A percentile compares a stretch with the other conserved stretches of the same genome.
phyloP scores from a whole-genome alignment of 208 protist genomes.

The Trypanosomatidae sp. region DNA sequence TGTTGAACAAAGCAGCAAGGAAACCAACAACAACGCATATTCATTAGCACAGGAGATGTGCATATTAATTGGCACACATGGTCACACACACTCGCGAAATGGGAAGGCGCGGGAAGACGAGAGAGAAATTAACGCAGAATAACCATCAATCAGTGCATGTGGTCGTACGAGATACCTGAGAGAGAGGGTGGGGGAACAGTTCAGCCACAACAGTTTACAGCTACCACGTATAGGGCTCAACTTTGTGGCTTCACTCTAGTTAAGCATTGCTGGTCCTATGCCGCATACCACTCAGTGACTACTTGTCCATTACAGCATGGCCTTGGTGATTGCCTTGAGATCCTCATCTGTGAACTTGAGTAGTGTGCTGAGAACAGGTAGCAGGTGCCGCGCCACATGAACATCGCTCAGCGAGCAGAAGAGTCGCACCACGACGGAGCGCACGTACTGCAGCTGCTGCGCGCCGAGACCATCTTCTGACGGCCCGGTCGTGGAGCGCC shows the following conservation, averaged over 20 bases:
- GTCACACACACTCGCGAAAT: neutral
- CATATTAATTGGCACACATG: neutral
- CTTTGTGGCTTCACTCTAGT: neutral
- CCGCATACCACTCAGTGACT: neutral
- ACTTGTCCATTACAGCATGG: slow-evolving; percentile 42
- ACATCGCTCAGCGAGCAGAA: slow-evolving; percentile 58
- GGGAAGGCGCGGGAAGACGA: neutral
- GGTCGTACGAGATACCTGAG: neutral
- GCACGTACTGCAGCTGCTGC: slow-evolving; percentile 72
- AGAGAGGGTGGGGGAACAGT: neutral
- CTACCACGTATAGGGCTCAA: too few species aligned
- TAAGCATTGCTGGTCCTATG: neutral
- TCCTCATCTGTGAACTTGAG: slow-evolving; percentile 59
- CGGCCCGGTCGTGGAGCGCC: slow-evolving; percentile 5
- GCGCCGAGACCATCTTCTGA: slow-evolving; percentile 33
- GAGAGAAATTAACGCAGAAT: neutral
- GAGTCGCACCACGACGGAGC: slow-evolving; percentile 68
- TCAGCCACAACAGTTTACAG: neutral
- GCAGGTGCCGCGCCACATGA: slow-evolving; percentile 47
- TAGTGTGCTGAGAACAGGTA: slow-evolving; percentile 79
- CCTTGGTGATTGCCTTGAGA: slow-evolving; percentile 44
- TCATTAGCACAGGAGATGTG: neutral
- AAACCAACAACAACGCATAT: neutral
- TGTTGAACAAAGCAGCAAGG: neutral
- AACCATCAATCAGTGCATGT: too few species aligned